Evolutionary conservation across 805 yeast species (phyloP).

Genomic region (Yamadazyma endophytica): DNA sequence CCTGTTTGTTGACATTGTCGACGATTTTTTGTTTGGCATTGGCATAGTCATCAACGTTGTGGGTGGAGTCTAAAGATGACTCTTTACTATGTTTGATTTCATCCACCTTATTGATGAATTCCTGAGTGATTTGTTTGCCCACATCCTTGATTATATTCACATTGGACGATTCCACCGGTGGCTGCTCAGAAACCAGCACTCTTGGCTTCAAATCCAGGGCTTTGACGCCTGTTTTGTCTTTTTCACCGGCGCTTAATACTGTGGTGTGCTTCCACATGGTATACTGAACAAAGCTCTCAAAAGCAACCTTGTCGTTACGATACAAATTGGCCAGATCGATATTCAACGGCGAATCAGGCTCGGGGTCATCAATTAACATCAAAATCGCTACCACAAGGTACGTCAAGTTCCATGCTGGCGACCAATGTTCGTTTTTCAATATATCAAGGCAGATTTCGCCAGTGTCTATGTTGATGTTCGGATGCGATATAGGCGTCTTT

Average conservation of each 20-base stretch:
- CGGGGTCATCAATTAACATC: slow-evolving; percentile 58
- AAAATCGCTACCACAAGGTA: slow-evolving; percentile 55
- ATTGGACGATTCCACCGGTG: slow-evolving; percentile 7
- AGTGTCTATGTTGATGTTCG: slow-evolving; percentile 36
- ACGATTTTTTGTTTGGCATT: slow-evolving; percentile 27
- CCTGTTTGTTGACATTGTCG: slow-evolving; percentile 27
- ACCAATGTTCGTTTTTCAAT: slow-evolving; percentile 54
- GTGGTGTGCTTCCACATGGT: slow-evolving; percentile 37
- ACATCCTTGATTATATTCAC: slow-evolving; percentile 24
- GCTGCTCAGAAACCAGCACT: background rate
- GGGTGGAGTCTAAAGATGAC: slow-evolving; percentile 13
- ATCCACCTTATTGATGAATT: slow-evolving; percentile 27
- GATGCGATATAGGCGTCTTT: slow-evolving; percentile 37
- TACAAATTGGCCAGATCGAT: slow-evolving; percentile 63
- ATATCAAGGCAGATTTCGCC: slow-evolving; percentile 75
- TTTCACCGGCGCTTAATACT: slow-evolving; percentile 11
- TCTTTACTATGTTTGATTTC: slow-evolving; percentile 22
- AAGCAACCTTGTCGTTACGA: slow-evolving; percentile 39
- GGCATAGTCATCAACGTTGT: slow-evolving; percentile 10
- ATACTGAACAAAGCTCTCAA: slow-evolving; percentile 37
- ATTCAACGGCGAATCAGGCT: slow-evolving; percentile 68
- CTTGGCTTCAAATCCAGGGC: too few species aligned
- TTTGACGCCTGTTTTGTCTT: slow-evolving; percentile 3
- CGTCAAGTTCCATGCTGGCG: slow-evolving; percentile 69
- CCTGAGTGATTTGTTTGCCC: slow-evolving; percentile 30